Evolutionary conservation across 2,329 filamentous ascomycete genomes (phyloP).

Genomic region (Fusarium protoensiforme): DNA sequence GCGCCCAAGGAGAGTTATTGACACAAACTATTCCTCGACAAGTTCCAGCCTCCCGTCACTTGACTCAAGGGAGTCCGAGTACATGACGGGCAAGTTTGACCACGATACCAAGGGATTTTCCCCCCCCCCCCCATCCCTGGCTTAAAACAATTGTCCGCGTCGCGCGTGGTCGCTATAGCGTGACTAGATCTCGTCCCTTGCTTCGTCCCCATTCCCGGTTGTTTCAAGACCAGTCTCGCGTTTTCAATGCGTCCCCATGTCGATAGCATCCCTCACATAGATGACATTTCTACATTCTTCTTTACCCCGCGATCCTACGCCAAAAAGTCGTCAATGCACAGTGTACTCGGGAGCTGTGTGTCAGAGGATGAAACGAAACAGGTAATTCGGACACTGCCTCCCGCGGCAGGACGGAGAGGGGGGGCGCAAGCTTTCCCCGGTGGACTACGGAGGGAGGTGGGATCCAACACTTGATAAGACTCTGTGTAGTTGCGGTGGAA

Average conservation of each 20-base stretch:
- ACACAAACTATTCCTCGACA: conserved; percentile 15
- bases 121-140: conserved; percentile 15
- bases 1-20: neutral
- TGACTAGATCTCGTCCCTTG: conserved; percentile 11
- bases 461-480: neutral
- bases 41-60: conserved; percentile 19
- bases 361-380: conserved; percentile 20
- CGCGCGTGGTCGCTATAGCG: neutral
- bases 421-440: neutral
- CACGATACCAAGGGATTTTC: neutral
- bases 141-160: conserved; percentile 19
- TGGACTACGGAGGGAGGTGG: neutral
- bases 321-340: conserved; percentile 1
- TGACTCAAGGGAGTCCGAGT: neutral
- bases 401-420: conserved; percentile 22
- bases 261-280: conserved; percentile 36
- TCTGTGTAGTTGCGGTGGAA: neutral
- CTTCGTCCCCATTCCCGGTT: conserved; percentile 22
- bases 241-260: conserved; percentile 12
- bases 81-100: neutral
- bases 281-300: neutral
- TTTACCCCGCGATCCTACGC: conserved; percentile 17
- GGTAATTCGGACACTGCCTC: conserved; percentile 25
- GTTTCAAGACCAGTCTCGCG: conserved; percentile 17
- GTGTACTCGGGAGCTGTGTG: conserved; percentile 15